Percentiles rank a stretch among this genome's conserved stretches.
These are phyloP conservation scores for Aaosphaeria arxii DNA, from an alignment of 2,329 filamentous ascomycete species.

Conservation along the genomic window DNA sequence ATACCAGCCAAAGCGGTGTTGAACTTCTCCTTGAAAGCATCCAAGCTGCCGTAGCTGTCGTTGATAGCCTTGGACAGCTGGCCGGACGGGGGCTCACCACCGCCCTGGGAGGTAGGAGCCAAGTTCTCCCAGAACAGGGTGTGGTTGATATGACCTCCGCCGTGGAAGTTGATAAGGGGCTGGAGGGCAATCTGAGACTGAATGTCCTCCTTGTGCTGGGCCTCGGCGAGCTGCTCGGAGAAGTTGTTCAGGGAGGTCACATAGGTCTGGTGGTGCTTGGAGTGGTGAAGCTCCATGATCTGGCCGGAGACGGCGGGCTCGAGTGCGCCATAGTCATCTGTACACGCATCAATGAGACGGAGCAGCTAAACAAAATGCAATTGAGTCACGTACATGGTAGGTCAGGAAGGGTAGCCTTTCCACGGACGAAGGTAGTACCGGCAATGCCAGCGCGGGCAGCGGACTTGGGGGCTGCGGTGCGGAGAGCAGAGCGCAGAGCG, in stretches of 20 bases:
- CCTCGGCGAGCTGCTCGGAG: slow-evolving; percentile 65
- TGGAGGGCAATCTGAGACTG: slow-evolving; percentile 54
- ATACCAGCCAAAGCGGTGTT: slow-evolving; percentile 63
- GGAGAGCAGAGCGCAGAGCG: slow-evolving; percentile 68
- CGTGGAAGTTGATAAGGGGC: slow-evolving; percentile 64
- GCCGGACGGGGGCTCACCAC: slow-evolving; percentile 61
- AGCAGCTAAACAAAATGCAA: not conserved
- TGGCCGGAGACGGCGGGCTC: slow-evolving; percentile 80
- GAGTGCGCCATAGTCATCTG: slow-evolving; percentile 95
- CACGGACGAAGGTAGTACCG: slow-evolving; percentile 73
- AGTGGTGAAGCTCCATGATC: slow-evolving; percentile 96
- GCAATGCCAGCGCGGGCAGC: slow-evolving; percentile 61
- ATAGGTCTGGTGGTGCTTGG: slow-evolving; percentile 92
- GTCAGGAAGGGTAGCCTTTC: slow-evolving; percentile 91
- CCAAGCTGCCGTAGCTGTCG: slow-evolving; percentile 56
- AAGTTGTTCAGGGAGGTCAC: slow-evolving; percentile 85
- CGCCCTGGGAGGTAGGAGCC: slow-evolving; percentile 64
- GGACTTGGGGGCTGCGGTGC: slow-evolving; percentile 62
- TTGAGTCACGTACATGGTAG: slow-evolving; percentile 61
- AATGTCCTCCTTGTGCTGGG: slow-evolving; percentile 53
- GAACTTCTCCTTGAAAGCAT: slow-evolving; percentile 61
- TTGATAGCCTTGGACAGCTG: slow-evolving; percentile 58
- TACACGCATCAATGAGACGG: not conserved
- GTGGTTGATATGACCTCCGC: slow-evolving; percentile 66
- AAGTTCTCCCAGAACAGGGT: slow-evolving; percentile 69